phyloP scores from a whole-genome alignment of 345 rosid genomes.

The Passiflora organensis region DNA sequence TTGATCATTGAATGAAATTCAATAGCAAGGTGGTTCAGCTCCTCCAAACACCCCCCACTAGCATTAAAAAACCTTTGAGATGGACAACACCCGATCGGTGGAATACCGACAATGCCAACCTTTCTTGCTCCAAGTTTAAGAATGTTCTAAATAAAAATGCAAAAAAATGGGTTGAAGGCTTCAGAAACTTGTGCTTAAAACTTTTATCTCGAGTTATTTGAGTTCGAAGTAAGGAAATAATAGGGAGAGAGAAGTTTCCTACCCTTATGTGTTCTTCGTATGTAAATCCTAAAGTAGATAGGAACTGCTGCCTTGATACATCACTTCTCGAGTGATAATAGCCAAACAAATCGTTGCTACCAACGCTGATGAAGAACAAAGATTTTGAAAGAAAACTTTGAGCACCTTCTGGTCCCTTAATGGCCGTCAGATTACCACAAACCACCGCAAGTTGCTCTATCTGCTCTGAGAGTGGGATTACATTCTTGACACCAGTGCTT shows the following conservation, averaged over 20 bases:
- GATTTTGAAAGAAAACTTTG: slow-evolving; percentile 25
- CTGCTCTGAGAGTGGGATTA: slow-evolving; percentile 34
- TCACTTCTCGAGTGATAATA: slow-evolving; percentile 22
- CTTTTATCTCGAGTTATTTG: background rate
- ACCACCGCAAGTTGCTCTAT: slow-evolving; percentile 28
- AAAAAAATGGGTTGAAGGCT: too few species aligned
- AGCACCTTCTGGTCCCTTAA: slow-evolving; percentile 23
- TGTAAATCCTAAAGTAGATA: slow-evolving; percentile 23
- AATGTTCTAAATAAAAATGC: slow-evolving; percentile 28
- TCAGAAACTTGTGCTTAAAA: too few species aligned
- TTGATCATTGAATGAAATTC: slow-evolving; percentile 25
- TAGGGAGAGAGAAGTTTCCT: background rate
- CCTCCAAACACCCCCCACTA: slow-evolving; percentile 39
- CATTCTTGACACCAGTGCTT: slow-evolving; percentile 12
- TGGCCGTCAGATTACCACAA: slow-evolving; percentile 11
- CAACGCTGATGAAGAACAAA: slow-evolving; percentile 49
- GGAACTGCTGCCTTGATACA: slow-evolving; percentile 26
- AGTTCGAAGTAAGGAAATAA: background rate
- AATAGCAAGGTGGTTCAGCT: slow-evolving; percentile 33
- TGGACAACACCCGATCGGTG: slow-evolving; percentile 62
- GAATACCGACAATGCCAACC: slow-evolving; percentile 43
- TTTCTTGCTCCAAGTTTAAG: slow-evolving; percentile 39
- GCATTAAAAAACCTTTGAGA: slow-evolving; percentile 34
- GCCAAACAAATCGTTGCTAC: slow-evolving; percentile 42
- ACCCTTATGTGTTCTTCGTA: slow-evolving; percentile 41